Conservation (phyloP, 2,329 filamentous ascomycete genomes). For the Tolypocladium ophioglossoides region DNA sequence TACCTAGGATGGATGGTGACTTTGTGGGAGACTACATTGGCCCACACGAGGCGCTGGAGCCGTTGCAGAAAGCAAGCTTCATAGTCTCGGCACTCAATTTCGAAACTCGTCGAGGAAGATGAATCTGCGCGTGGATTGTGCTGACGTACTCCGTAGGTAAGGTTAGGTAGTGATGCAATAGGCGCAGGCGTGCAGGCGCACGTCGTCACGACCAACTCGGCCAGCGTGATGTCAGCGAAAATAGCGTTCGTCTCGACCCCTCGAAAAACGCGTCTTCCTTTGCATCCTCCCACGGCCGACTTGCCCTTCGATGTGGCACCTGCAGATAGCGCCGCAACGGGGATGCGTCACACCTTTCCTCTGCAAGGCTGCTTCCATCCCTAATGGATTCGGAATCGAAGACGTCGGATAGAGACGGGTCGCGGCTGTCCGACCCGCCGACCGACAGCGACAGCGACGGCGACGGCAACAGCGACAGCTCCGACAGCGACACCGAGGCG, state of each 20-base stretch:
- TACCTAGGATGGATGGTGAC: background rate
- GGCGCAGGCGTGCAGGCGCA: background rate
- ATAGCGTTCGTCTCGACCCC: background rate
- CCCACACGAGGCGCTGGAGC: too few species aligned
- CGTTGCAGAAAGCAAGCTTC: too few species aligned
- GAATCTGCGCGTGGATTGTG: too few species aligned
- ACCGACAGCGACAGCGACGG: constrained; percentile 13
- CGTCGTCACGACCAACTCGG: too few species aligned
- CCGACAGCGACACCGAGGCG: constrained; percentile 22
- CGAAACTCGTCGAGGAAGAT: background rate
- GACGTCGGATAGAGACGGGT: constrained; percentile 21
- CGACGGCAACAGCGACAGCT: constrained; percentile 17
- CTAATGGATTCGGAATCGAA: constrained; percentile 19
- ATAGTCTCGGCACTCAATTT: background rate
- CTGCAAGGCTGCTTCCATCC: constrained; percentile 4
- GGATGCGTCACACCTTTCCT: background rate
- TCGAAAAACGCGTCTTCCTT: background rate
- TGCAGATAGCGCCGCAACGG: background rate
- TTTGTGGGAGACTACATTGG: background rate
- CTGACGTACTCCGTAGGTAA: background rate
- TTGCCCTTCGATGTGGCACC: background rate
- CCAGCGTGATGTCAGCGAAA: background rate
- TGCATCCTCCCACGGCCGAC: background rate
- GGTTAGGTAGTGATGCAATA: background rate
- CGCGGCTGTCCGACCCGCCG: constrained; percentile 13